A percentile compares a stretch with the other conserved stretches of the same genome.
These are phyloP conservation scores for Fusarium brevicatenulatum DNA, from an alignment of 2,329 filamentous ascomycete species.

Conservation along the genomic window DNA sequence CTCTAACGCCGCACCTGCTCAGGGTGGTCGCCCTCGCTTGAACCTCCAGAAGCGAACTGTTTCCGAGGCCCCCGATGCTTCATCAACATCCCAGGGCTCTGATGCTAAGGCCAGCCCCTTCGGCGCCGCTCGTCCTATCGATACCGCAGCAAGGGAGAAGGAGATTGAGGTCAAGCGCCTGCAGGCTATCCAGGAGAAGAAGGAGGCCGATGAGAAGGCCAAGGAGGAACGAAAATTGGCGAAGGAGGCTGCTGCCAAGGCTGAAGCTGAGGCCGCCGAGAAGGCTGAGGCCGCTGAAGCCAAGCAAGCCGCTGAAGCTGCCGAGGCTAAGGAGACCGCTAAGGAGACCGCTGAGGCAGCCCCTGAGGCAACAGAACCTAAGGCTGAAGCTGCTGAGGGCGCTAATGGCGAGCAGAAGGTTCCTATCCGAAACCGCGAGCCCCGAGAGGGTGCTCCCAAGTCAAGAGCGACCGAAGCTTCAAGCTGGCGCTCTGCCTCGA, in stretches of 20 bases:
- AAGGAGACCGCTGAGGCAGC: constrained; percentile 44
- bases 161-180: constrained; percentile 90
- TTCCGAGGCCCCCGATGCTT: constrained; percentile 70
- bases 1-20: constrained; percentile 58
- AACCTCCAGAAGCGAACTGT: constrained; percentile 94
- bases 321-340: constrained; percentile 44
- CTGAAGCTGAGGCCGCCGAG: constrained; percentile 50
- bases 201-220: constrained; percentile 85
- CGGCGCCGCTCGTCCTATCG: constrained; percentile 91
- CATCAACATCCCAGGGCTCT: constrained; percentile 60
- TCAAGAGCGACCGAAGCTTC: constrained; percentile 67
- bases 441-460: constrained; percentile 56
- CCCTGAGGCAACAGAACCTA: constrained; percentile 41
- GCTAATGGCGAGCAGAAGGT: constrained; percentile 60
- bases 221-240: constrained; percentile 76
- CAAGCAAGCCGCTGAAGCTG: constrained; percentile 45
- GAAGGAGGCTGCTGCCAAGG: constrained; percentile 65
- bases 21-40: constrained; percentile 77
- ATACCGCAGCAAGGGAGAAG: constrained; percentile 88
- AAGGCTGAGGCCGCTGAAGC: constrained; percentile 47
- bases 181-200: constrained; percentile 80
- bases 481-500: constrained; percentile 68
- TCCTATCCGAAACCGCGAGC: constrained; percentile 53
- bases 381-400: constrained; percentile 26
- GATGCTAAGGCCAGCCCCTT: constrained; percentile 93